Conservation (phyloP, 106 monocot species). For the Chionographis japonica region DNA sequence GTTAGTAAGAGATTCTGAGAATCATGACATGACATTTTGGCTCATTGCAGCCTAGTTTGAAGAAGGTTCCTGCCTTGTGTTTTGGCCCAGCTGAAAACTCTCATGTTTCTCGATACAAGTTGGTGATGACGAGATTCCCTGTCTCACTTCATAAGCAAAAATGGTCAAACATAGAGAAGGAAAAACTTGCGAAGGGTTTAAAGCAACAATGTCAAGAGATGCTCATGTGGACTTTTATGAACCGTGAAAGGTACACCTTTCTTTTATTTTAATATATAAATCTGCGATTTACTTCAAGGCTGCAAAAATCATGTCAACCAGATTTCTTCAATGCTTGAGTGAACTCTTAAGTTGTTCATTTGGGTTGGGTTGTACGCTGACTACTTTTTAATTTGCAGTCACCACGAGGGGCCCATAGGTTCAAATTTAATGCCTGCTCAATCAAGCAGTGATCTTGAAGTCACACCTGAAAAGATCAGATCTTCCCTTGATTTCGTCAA, state of each 20-base stretch:
- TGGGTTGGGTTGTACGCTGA: neutral
- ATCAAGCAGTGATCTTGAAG: slow-evolving; percentile 40
- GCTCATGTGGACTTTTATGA: slow-evolving; percentile 56
- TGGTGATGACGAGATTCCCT: slow-evolving; percentile 50
- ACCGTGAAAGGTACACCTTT: slow-evolving; percentile 38
- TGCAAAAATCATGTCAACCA: too few relatives aligned
- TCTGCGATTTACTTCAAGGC: too few relatives aligned
- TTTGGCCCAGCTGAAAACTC: slow-evolving; percentile 72
- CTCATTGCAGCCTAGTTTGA: slow-evolving; percentile 24
- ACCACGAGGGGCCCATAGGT: slow-evolving; percentile 28
- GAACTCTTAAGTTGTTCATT: neutral
- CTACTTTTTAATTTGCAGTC: slow-evolving; percentile 40
- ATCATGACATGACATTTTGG: neutral
- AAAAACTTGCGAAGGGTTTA: slow-evolving; percentile 70
- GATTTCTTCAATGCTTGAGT: neutral
- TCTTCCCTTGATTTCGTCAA: slow-evolving; percentile 67
- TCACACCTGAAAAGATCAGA: slow-evolving; percentile 69
- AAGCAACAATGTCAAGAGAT: slow-evolving; percentile 90
- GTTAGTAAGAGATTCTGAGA: neutral
- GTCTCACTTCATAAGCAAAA: slow-evolving; percentile 30
- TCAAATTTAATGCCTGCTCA: slow-evolving; percentile 28
- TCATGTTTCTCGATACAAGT: slow-evolving; percentile 53
- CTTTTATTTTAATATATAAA: neutral
- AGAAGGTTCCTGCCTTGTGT: slow-evolving; percentile 26
- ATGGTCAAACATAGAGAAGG: slow-evolving; percentile 64